phyloP scores from a whole-genome alignment of 2,329 filamentous ascomycete species.

The Chrysosporium keratinophilum region DNA sequence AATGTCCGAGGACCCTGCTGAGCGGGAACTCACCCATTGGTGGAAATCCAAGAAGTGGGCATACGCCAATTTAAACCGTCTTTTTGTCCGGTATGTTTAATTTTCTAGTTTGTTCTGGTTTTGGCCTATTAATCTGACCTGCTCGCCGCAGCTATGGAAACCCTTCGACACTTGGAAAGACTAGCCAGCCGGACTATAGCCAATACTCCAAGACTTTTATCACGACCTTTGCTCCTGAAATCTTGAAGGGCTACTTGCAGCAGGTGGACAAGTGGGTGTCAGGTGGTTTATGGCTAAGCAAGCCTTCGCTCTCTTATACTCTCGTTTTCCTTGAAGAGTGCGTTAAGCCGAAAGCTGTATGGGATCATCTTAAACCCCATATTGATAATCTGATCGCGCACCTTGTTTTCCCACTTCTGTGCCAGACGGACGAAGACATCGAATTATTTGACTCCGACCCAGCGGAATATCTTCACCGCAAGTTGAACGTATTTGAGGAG shows the following conservation, averaged over 20 bases:
- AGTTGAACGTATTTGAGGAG: constrained; percentile 96
- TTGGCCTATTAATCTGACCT: neutral
- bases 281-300: constrained; percentile 89
- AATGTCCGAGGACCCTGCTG: constrained; percentile 67
- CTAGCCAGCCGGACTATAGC: constrained; percentile 64
- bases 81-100: constrained; percentile 68
- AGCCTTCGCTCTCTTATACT: constrained; percentile 84
- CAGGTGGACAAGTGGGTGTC: constrained; percentile 97
- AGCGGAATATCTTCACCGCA: constrained; percentile 91
- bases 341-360: constrained; percentile 94
- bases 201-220: constrained; percentile 87
- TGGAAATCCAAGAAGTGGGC: constrained; percentile 99
- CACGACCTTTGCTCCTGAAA: constrained; percentile 83
- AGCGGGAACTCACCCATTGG: constrained; percentile 92
- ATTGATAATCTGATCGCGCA: constrained; percentile 88
- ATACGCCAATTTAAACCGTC: constrained; percentile 90
- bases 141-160: constrained; percentile 66
- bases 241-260: constrained; percentile 84
- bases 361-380: constrained; percentile 85
- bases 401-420: constrained; percentile 89
- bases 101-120: neutral
- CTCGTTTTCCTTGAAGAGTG: constrained; percentile 94
- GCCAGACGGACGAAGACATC: constrained; percentile 81
- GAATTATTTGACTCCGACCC: constrained; percentile 91
- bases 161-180: constrained; percentile 60